Conservation (phyloP, 306 rosid genomes). For the Acacia confusa region DNA sequence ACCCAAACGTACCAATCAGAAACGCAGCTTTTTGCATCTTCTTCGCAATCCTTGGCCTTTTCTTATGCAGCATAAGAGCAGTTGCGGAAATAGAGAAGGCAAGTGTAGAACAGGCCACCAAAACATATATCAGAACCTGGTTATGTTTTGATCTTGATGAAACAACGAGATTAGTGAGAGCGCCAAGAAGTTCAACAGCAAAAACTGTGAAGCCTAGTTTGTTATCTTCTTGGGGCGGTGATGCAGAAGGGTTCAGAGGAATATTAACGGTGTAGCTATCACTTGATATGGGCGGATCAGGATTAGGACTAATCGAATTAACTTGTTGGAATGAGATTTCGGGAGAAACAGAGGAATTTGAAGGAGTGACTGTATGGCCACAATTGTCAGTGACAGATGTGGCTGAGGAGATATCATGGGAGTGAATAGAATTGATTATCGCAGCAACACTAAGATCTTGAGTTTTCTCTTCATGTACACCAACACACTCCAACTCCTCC, state of each 20-base stretch:
- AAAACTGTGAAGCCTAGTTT: background rate
- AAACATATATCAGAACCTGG: background rate
- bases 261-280: too few species aligned
- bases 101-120: background rate
- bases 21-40: background rate
- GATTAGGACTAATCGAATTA: background rate
- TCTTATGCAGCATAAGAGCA: background rate
- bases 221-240: background rate
- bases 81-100: slow-evolving; percentile 1
- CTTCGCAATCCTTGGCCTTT: background rate
- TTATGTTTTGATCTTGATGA: background rate
- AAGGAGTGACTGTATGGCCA: background rate
- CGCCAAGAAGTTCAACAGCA: background rate
- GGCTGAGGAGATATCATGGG: too few species aligned
- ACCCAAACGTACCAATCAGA: slow-evolving; percentile 2
- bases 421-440: background rate
- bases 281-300: too few species aligned
- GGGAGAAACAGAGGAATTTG: too few species aligned
- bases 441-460: background rate
- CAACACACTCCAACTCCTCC: background rate
- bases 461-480: background rate
- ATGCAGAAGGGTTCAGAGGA: background rate
- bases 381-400: background rate
- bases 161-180: background rate
- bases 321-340: too few species aligned